Evolutionary conservation across 2,329 filamentous ascomycete genomes (phyloP).

Genomic region (Neofusicoccum sp.): DNA sequence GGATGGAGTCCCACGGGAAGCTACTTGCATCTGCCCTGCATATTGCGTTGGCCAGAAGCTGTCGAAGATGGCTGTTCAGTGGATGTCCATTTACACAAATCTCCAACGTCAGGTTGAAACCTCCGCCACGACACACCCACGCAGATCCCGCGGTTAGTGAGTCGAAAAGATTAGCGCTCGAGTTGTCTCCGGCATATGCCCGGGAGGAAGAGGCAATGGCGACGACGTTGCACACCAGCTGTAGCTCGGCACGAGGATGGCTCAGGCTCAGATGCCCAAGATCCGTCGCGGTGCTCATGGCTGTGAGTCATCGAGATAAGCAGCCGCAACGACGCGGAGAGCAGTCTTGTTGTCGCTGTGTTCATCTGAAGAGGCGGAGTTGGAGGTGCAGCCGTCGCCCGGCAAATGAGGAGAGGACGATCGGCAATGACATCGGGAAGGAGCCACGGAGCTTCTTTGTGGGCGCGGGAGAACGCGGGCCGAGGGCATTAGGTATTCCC

Average conservation of each 20-base stretch:
- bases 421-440: slow-evolving; percentile 12
- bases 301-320: background rate
- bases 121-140: slow-evolving; percentile 41
- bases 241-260: slow-evolving; percentile 29
- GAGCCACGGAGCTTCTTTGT: background rate
- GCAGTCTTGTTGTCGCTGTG: background rate
- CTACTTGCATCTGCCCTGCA: slow-evolving; percentile 28
- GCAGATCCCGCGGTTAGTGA: slow-evolving; percentile 29
- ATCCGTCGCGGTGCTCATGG: slow-evolving; percentile 35
- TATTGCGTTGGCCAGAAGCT: slow-evolving; percentile 30
- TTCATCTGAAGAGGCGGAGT: background rate
- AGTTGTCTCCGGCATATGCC: background rate
- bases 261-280: slow-evolving; percentile 39
- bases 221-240: slow-evolving; percentile 27
- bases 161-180: slow-evolving; percentile 25
- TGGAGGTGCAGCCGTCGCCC: background rate
- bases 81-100: slow-evolving; percentile 32
- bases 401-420: background rate
- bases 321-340: background rate
- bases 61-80: slow-evolving; percentile 27
- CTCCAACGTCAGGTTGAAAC: slow-evolving; percentile 34
- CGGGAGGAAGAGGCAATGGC: background rate
- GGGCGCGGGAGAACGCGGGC: slow-evolving; percentile 3
- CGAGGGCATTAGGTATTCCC: background rate
- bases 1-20: background rate